Evolutionary conservation across 2,329 filamentous ascomycete species (phyloP), one percentile per base, ranked within the genome.

Genomic region (Fusarium pseudograminearum): DNA sequence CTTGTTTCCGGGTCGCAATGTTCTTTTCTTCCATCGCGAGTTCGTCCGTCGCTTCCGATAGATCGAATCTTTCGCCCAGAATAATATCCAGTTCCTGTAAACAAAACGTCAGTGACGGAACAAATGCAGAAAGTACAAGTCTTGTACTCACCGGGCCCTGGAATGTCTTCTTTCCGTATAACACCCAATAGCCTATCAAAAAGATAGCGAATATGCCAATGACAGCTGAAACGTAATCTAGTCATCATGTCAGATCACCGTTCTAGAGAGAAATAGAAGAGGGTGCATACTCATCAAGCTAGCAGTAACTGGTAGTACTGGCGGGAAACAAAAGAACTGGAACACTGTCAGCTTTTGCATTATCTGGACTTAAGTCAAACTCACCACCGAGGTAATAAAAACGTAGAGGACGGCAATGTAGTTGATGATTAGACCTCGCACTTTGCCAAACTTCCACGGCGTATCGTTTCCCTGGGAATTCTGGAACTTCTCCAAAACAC

Each of bases 181-280:
- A n/a, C 0, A 65, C 18, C 71, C 70, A 73, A 2, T 70, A 73
- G 2, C 33, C 50, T 2, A 48, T 52, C 4, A 70, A 26, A 11
- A 73, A 50, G 1, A 71, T 24, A 3, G 58, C 45, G 7, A 79
- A 80, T 3, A 81, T 80, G 15, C 78, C 77, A 52, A 80, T 79
- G 5, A 80, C 78, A 8, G 73, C 78, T 7, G 75, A 76, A 3
- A 80, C 78, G 41, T 80, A 81, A 51, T 80, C 78, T 79, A 9
- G 7, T 15, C 28, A 1, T 11, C 22, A 0, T 16, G 24, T 70
- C 16, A 67, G 50, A 3, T 11, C 3, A 1, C 10, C 1, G 4
- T 9, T 2, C 8, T 2, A 1, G 4, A 3, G 4, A 3, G 7
- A 11, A 1, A 22, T 4, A 14, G 2, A 6, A 1, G 1, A 3